Evolutionary conservation across 345 rosid genomes (phyloP).

Genomic region (Arabis hirsuta): DNA sequence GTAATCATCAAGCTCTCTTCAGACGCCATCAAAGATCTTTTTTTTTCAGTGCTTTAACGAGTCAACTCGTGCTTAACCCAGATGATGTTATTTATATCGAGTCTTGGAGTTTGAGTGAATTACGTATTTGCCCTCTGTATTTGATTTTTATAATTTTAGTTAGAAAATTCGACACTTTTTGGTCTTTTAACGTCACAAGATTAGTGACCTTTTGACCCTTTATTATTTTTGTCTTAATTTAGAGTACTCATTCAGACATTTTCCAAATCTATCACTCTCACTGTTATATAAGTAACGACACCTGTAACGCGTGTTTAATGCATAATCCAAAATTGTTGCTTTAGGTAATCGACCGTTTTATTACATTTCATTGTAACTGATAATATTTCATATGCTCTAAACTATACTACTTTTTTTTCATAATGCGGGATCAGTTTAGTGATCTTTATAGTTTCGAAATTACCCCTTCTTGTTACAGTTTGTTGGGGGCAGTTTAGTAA

Average conservation of each 20-base stretch:
- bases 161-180: slow-evolving; percentile 26
- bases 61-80: slow-evolving; percentile 15
- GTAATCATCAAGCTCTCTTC: slow-evolving; percentile 50
- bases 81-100: slow-evolving; percentile 28
- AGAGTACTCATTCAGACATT: slow-evolving; percentile 27
- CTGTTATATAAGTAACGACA: slow-evolving; percentile 23
- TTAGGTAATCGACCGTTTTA: slow-evolving; percentile 33
- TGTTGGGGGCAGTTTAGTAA: neutral
- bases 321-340: slow-evolving; percentile 37
- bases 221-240: neutral
- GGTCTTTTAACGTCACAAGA: slow-evolving; percentile 19
- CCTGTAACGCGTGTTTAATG: slow-evolving; percentile 43
- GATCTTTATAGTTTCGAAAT: slow-evolving; percentile 6
- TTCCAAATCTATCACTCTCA: slow-evolving; percentile 38
- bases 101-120: neutral
- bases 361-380: slow-evolving; percentile 13
- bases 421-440: neutral
- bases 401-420: neutral
- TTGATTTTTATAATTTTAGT: neutral
- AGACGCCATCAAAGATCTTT: slow-evolving; percentile 50
- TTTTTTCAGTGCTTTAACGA: neutral
- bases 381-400: slow-evolving; percentile 14
- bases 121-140: slow-evolving; percentile 28
- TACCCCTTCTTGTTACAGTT: slow-evolving; percentile 4
- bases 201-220: slow-evolving; percentile 8